A percentile compares a stretch with the other conserved stretches of the same genome.
Evolutionary conservation across 129 eudicot genomes (phyloP).

Genomic region (Glebionis coronaria): DNA sequence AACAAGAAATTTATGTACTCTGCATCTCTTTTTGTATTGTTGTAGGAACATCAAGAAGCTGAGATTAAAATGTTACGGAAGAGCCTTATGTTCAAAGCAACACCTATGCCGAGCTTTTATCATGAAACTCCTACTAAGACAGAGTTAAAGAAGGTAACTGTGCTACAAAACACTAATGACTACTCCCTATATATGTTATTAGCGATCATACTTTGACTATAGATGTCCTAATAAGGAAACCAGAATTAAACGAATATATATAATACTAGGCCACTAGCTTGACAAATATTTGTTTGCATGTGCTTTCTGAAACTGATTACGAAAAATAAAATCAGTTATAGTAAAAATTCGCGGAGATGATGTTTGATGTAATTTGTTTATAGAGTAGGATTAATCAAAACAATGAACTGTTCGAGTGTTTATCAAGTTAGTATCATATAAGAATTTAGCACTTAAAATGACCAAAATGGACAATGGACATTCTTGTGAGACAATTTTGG

Average conservation of each 20-base stretch:
- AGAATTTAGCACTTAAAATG: not conserved
- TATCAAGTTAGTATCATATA: not conserved
- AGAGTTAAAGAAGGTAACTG: slow-evolving; percentile 86
- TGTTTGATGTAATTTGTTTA: not conserved
- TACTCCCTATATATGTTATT: not conserved
- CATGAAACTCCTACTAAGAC: slow-evolving; percentile 89
- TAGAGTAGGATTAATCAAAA: not conserved
- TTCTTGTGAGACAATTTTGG: not conserved
- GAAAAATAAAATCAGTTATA: not conserved
- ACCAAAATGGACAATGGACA: not conserved
- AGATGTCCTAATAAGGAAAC: not conserved
- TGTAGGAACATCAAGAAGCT: slow-evolving; percentile 91
- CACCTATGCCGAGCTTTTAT: slow-evolving; percentile 97
- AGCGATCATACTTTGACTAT: not conserved
- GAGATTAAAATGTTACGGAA: slow-evolving; percentile 83
- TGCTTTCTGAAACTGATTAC: not conserved
- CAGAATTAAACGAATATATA: no score
- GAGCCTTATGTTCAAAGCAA: slow-evolving; percentile 86
- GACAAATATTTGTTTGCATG: not conserved
- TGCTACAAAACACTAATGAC: not conserved
- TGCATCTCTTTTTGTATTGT: not conserved
- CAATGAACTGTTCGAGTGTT: not conserved
- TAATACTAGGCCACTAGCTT: not conserved
- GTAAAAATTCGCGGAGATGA: not conserved
- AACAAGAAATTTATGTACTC: not conserved